Conservation (phyloP, 2,329 filamentous ascomycete species). For the Leptoxyphium fumago region DNA sequence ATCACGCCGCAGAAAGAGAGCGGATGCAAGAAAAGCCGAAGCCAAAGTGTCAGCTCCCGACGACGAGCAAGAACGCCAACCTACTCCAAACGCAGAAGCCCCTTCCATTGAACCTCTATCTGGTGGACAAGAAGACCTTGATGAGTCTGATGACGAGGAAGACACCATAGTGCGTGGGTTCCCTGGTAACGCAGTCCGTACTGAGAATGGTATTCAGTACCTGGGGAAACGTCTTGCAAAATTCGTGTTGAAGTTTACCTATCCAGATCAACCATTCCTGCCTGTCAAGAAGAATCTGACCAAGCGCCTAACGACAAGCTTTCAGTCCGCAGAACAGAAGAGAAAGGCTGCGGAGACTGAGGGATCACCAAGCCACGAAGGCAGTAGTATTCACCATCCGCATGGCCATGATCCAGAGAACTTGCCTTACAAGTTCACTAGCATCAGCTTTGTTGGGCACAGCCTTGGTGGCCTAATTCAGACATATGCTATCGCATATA, state of each 20-base stretch:
- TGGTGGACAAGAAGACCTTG: slow-evolving; percentile 36
- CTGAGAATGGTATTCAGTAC: slow-evolving; percentile 92
- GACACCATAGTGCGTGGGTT: slow-evolving; percentile 84
- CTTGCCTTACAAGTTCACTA: slow-evolving; percentile 68
- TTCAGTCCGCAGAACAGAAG: slow-evolving; percentile 20
- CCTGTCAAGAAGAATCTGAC: slow-evolving; percentile 45
- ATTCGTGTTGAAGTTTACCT: slow-evolving; percentile 78
- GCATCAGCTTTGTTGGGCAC: slow-evolving; percentile 89
- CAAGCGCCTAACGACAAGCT: slow-evolving; percentile 33
- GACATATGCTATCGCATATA: slow-evolving; percentile 89
- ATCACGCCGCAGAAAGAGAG: slow-evolving; percentile 49
- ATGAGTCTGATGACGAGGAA: slow-evolving; percentile 56
- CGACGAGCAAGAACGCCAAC: slow-evolving; percentile 10
- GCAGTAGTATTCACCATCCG: slow-evolving; percentile 44
- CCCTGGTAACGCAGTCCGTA: slow-evolving; percentile 75
- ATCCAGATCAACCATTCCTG: slow-evolving; percentile 81
- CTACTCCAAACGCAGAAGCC: slow-evolving; percentile 10
- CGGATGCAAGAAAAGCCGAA: slow-evolving; percentile 17
- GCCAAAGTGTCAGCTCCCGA: not conserved
- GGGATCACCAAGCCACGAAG: slow-evolving; percentile 37
- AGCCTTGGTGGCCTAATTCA: slow-evolving; percentile 82
- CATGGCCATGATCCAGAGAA: slow-evolving; percentile 30
- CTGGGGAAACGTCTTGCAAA: slow-evolving; percentile 87
- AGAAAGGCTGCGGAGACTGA: slow-evolving; percentile 28
- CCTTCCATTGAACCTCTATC: slow-evolving; percentile 32